phyloP scores from a whole-genome alignment of 202 grass and related monocot genomes.

The Digitaria exilis region DNA sequence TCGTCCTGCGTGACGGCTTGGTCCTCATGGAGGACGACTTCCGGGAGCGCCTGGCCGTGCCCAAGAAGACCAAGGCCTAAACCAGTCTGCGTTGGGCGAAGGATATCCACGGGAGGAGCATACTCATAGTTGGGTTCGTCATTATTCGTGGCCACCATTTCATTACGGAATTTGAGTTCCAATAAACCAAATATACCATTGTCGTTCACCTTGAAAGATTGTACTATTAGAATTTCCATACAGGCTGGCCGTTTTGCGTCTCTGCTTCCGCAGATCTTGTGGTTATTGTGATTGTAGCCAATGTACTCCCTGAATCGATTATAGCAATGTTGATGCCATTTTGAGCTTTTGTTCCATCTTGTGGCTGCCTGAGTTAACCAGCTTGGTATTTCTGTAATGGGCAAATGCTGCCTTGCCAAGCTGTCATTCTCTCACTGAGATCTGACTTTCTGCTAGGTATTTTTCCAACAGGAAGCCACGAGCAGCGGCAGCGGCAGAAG shows the following conservation, averaged over 20 bases:
- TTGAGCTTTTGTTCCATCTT: constrained; percentile 33
- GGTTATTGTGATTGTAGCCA: constrained; percentile 55
- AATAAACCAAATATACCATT: constrained; percentile 60
- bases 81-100: constrained; percentile 2
- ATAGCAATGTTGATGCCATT: constrained; percentile 69
- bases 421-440: background rate
- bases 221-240: constrained; percentile 68
- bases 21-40: constrained; percentile 99
- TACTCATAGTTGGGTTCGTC: constrained; percentile 58
- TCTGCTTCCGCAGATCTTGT: constrained; percentile 52
- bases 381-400: background rate
- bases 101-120: constrained; percentile 37
- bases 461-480: background rate
- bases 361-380: background rate
- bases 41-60: constrained; percentile 71
- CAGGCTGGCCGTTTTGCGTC: constrained; percentile 40
- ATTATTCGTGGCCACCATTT: constrained; percentile 50
- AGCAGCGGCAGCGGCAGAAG: background rate
- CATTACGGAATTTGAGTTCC: constrained; percentile 53
- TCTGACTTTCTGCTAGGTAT: too few species aligned
- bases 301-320: constrained; percentile 65
- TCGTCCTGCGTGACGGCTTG: constrained; percentile 75
- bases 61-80: constrained; percentile 69
- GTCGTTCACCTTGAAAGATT: constrained; percentile 44
- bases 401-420: background rate